Evolutionary conservation across 208 protist genomes (phyloP).

Genomic region (Leishmania martiniquensis): DNA sequence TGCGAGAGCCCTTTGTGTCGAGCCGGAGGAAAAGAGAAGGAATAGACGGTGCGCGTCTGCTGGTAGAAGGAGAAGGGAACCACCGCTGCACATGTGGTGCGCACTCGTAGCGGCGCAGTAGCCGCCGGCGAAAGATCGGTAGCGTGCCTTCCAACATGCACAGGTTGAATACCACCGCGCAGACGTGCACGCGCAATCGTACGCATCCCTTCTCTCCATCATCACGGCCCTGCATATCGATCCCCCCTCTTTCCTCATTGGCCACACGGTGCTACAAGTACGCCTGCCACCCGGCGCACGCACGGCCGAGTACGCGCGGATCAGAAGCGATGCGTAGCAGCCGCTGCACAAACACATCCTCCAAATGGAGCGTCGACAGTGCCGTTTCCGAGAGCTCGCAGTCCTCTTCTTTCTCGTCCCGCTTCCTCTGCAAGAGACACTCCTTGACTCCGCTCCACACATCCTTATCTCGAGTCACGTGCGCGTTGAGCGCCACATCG

Average conservation of each 20-base stretch:
- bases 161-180: neutral
- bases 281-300: neutral
- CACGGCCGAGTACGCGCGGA: slow-evolving; percentile 7
- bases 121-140: neutral
- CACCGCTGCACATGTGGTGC: neutral
- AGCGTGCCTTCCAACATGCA: neutral
- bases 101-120: neutral
- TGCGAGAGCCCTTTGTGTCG: neutral
- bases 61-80: neutral
- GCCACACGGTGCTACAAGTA: slow-evolving; percentile 3
- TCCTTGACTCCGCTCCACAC: neutral
- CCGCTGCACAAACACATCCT: slow-evolving; percentile 9
- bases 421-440: neutral
- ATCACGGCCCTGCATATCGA: neutral
- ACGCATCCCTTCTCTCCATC: neutral
- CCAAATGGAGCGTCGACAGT: neutral
- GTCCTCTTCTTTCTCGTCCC: neutral
- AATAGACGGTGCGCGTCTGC: neutral
- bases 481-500: slow-evolving; percentile 12
- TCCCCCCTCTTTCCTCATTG: neutral
- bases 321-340: slow-evolving; percentile 13
- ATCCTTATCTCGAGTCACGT: slow-evolving; percentile 3
- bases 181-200: neutral
- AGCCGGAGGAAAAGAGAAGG: neutral
- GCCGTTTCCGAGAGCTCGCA: neutral